A percentile compares a stretch with the other conserved stretches of the same genome.
Evolutionary conservation across 371 early-diverging fungal species (phyloP).

Genomic region (Capniomyces stellatus): DNA sequence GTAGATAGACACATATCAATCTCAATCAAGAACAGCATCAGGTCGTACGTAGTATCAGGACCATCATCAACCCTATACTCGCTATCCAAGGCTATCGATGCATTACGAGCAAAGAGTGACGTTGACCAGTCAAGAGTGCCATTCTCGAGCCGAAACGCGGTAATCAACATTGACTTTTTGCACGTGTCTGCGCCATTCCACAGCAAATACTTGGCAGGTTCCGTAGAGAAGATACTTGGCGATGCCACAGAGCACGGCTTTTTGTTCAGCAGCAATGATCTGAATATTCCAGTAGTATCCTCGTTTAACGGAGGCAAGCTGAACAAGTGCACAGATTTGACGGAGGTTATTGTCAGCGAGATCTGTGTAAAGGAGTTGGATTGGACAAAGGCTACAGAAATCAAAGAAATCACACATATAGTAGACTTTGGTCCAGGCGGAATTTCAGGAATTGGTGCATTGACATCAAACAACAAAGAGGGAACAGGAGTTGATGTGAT

Average conservation of each 20-base stretch:
- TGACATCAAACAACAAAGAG: conserved; percentile 77
- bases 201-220: conserved; percentile 36
- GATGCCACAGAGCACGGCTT: conserved; percentile 16
- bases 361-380: conserved; percentile 57
- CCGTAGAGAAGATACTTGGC: conserved; percentile 16
- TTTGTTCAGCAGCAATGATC: conserved; percentile 22
- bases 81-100: not conserved
- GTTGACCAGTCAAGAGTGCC: conserved; percentile 66
- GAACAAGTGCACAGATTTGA: conserved; percentile 6
- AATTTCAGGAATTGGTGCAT: conserved; percentile 41
- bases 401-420: conserved; percentile 54
- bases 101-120: conserved; percentile 45
- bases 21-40: not conserved
- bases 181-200: conserved; percentile 84
- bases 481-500: conserved; percentile 78
- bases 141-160: conserved; percentile 48
- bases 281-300: conserved; percentile 59
- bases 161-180: conserved; percentile 58
- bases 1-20: not conserved
- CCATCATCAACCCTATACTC: not conserved
- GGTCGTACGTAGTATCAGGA: not conserved
- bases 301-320: conserved; percentile 39
- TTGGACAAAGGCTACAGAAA: conserved; percentile 61
- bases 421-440: conserved; percentile 90
- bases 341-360: conserved; percentile 41